phyloP scores from a whole-genome alignment of 2,329 filamentous ascomycete genomes.

The Fusarium sp. region DNA sequence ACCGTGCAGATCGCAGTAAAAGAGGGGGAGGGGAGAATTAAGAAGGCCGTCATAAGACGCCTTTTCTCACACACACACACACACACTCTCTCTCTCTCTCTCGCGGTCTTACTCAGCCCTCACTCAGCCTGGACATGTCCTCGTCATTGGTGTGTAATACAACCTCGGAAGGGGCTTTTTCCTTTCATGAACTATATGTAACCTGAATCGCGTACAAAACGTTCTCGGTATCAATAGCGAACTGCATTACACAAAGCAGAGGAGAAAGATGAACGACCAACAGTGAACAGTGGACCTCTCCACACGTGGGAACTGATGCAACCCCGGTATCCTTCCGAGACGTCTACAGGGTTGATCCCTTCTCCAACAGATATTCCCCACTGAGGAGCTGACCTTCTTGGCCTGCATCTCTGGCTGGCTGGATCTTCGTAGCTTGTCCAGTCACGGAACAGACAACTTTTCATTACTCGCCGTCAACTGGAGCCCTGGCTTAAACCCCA shows the following conservation, averaged over 20 bases:
- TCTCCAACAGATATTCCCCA: neutral
- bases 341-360: neutral
- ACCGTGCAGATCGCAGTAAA: neutral
- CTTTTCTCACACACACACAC: neutral
- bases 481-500: neutral
- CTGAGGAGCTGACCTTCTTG: neutral
- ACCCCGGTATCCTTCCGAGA: neutral
- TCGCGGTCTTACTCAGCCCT: neutral
- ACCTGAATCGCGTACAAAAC: slow-evolving; percentile 2
- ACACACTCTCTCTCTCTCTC: neutral
- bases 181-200: neutral
- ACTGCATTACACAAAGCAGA: neutral
- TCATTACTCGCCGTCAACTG: neutral
- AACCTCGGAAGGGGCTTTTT: neutral
- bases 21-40: slow-evolving; percentile 4
- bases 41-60: neutral
- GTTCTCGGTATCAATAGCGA: neutral
- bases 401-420: neutral
- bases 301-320: neutral
- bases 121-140: neutral
- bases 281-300: neutral
- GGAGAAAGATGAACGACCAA: neutral
- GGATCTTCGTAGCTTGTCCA: neutral
- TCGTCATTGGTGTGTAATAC: neutral
- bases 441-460: neutral